Evolutionary conservation across 2,329 filamentous ascomycete species (phyloP), one percentile per base, ranked within the genome.

Genomic region (Zymoseptoria tritici): DNA sequence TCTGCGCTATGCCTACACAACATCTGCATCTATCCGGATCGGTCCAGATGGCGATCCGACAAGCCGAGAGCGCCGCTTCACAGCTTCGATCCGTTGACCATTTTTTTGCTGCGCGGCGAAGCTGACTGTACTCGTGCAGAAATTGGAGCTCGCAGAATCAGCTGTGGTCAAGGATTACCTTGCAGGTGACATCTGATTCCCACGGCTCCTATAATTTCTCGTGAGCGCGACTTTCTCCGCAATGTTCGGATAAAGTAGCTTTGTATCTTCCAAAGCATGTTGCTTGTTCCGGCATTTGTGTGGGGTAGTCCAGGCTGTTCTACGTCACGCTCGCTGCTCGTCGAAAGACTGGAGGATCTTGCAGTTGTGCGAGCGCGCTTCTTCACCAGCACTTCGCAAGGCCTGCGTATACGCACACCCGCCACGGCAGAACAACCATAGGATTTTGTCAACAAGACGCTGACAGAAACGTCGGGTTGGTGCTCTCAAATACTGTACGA

Each of bases 131-230:
- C 20, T 8, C 11, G 46, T 20, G 36, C 59, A 74, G 71, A 74
- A 73, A 66, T 24, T 68, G 20, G 65, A 68, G 54, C 67, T 74
- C 49, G 66, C 70, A 9, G 63, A 70, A 50, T 66, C 62, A 36
- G 58, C 66, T 8, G 65, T 67, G 16, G 72, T 74, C n/a, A 63
- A 65, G 56, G 51, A 61, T 49, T 74, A 72, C 58, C 63, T 74
- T 54, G 64, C 64, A 49, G 60, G 46, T n/a, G 46, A 52, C 6
- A 46, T 6, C 6, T 46, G 11, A n/a, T 13, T 16, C 13, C 36
- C 13, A 46, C 36, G 36, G 13, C 13, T 13, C 36, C 13, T 13
- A 46, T n/a, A 4, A 46, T 11, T n/a, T 46, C 36, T 46, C 36
- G 36, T 46, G 36, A 46, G 36, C 36, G 36, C 36, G 13, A 46